These are phyloP conservation scores for Rhodocollybia butyracea DNA, from an alignment of 768 basidiomycete species.

Conservation along the genomic window DNA sequence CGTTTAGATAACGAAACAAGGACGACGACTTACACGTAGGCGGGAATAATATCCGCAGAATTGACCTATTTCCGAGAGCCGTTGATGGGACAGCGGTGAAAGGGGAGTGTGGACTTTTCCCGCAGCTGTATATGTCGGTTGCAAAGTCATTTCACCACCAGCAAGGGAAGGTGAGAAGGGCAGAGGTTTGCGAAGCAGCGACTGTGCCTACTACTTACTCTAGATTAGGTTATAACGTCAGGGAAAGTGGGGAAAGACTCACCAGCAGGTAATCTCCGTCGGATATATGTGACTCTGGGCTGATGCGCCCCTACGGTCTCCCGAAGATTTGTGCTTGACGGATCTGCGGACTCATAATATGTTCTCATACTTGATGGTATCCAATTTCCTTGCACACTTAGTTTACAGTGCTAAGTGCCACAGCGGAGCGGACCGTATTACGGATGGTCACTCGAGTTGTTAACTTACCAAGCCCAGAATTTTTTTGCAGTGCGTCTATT, in stretches of 20 bases:
- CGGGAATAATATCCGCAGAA: slow-evolving; percentile 54
- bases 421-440: slow-evolving; percentile 63
- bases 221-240: neutral
- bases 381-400: slow-evolving; percentile 86
- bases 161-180: slow-evolving; percentile 50
- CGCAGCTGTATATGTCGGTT: slow-evolving; percentile 74
- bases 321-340: slow-evolving; percentile 34
- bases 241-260: slow-evolving; percentile 20
- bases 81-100: slow-evolving; percentile 55
- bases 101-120: slow-evolving; percentile 58
- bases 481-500: slow-evolving; percentile 91
- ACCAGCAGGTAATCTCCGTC: slow-evolving; percentile 58
- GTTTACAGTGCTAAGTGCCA: slow-evolving; percentile 95
- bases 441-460: slow-evolving; percentile 70
- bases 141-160: slow-evolving; percentile 45
- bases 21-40: slow-evolving; percentile 42
- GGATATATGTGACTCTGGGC: slow-evolving; percentile 41
- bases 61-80: slow-evolving; percentile 71
- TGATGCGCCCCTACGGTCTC: slow-evolving; percentile 40
- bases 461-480: slow-evolving; percentile 98
- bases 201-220: slow-evolving; percentile 48
- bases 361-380: slow-evolving; percentile 64
- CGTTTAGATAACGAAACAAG: neutral
- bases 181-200: slow-evolving; percentile 48
- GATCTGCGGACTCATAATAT: neutral